These are phyloP conservation scores for Eimeria sp. DNA, from an alignment of 169 alveolate genomes.

Conservation along the genomic window DNA sequence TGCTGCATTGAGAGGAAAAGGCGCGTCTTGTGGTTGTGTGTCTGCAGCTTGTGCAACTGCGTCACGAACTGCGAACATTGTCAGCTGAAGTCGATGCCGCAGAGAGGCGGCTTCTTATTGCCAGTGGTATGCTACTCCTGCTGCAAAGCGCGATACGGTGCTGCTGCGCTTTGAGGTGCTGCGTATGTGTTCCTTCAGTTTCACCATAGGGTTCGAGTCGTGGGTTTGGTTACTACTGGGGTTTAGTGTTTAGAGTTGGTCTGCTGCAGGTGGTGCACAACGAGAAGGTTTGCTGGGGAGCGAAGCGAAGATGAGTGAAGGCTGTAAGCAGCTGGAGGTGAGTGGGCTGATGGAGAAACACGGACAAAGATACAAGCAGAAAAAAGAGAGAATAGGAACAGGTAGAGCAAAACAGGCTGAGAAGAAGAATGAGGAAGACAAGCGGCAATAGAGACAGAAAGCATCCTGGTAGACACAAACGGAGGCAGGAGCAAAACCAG, in stretches of 20 bases:
- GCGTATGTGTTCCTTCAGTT: not conserved
- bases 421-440: too few species aligned
- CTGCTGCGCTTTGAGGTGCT: not conserved
- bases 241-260: not conserved
- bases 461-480: too few species aligned
- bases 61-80: constrained; percentile 3
- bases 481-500: not conserved
- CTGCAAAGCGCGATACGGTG: not conserved
- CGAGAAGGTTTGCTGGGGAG: not conserved
- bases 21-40: not conserved
- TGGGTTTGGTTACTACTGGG: too few species aligned
- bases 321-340: constrained; percentile 45
- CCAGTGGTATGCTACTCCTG: not conserved
- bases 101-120: not conserved
- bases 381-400: not conserved
- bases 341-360: too few species aligned
- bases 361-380: not conserved
- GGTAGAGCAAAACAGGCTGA: too few species aligned
- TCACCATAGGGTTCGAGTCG: not conserved
- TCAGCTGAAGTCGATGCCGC: constrained; percentile 31
- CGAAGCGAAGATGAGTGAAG: constrained; percentile 25
- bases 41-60: constrained; percentile 5
- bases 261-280: constrained; percentile 1
- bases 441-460: too few species aligned
- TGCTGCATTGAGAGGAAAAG: not conserved